Conservation (phyloP, 2,329 filamentous ascomycete genomes). For the Neofusicoccum kwambonambiense region DNA sequence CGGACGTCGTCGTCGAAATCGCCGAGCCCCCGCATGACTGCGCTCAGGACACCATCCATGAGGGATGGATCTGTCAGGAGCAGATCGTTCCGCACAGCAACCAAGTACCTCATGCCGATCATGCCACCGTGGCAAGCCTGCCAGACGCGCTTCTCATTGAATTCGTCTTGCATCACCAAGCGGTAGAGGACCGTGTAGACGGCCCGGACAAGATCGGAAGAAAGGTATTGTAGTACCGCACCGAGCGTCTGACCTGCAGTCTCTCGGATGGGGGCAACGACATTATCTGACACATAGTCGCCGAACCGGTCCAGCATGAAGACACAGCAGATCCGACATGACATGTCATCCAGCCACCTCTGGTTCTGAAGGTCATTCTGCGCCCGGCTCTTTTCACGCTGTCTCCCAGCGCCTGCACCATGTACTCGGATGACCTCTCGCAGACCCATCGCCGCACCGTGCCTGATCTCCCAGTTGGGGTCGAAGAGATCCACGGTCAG, state of each 20-base stretch:
- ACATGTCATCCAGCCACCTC: conserved; percentile 87
- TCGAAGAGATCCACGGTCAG: conserved; percentile 93
- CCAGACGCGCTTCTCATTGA: conserved; percentile 76
- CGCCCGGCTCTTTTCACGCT: conserved; percentile 64
- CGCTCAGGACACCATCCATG: conserved; percentile 87
- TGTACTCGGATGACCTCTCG: conserved; percentile 91
- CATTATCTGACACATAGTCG: conserved; percentile 96
- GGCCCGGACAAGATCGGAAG: conserved; percentile 73
- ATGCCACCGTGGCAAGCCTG: conserved; percentile 97
- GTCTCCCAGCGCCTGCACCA: conserved; percentile 79
- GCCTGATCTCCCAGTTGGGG: conserved; percentile 88
- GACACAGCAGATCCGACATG: conserved; percentile 91
- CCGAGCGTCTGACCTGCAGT: conserved; percentile 93
- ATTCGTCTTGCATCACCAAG: conserved; percentile 87
- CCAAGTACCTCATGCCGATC: conserved; percentile 92
- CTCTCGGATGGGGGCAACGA: conserved; percentile 92
- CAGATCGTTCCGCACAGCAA: conserved; percentile 90
- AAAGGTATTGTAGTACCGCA: conserved; percentile 81
- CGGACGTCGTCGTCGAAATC: conserved; percentile 94
- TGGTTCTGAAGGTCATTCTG: conserved; percentile 81
- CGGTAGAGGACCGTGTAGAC: conserved; percentile 83
- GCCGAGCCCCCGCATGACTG: conserved; percentile 91
- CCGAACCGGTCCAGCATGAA: conserved; percentile 97
- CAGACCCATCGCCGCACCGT: conserved; percentile 92
- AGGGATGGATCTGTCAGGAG: conserved; percentile 79